Conservation (phyloP, 75 land plant genomes). For the Selaginella tamariscina region DNA sequence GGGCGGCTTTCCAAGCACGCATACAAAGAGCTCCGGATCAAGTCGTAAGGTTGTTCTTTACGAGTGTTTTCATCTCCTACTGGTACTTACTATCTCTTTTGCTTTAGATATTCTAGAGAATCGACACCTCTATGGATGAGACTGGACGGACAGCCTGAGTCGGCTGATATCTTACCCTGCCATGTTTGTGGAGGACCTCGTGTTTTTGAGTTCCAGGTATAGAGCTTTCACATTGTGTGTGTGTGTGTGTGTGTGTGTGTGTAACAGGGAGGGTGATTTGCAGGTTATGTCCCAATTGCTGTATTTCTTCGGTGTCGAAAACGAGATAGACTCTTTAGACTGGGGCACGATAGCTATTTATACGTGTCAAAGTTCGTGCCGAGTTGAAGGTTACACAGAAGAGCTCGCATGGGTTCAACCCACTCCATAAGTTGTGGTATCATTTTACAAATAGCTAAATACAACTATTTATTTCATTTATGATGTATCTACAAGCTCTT, state of each 20-base stretch:
- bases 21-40: not conserved
- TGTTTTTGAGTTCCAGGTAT: conserved; percentile 74
- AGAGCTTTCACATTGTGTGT: not conserved
- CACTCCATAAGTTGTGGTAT: too few species aligned
- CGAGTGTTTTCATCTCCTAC: not conserved
- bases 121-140: not conserved
- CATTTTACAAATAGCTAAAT: too few species aligned
- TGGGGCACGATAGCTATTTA: conserved; percentile 3
- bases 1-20: not conserved
- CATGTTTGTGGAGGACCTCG: conserved; percentile 42
- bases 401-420: conserved; percentile 3
- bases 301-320: not conserved
- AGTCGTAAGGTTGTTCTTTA: not conserved
- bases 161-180: not conserved
- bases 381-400: not conserved
- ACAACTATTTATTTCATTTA: too few species aligned
- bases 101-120: not conserved
- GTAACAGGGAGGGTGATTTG: not conserved
- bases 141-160: not conserved
- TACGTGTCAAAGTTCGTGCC: not conserved
- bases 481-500: too few species aligned
- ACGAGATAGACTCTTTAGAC: not conserved
- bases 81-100: not conserved
- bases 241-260: too few species aligned
- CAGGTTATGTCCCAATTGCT: conserved; percentile 1